Evolutionary conservation across 2,329 filamentous ascomycete genomes (phyloP), one percentile per base, ranked within the genome.

Genomic region (Clonostachys rosea): DNA sequence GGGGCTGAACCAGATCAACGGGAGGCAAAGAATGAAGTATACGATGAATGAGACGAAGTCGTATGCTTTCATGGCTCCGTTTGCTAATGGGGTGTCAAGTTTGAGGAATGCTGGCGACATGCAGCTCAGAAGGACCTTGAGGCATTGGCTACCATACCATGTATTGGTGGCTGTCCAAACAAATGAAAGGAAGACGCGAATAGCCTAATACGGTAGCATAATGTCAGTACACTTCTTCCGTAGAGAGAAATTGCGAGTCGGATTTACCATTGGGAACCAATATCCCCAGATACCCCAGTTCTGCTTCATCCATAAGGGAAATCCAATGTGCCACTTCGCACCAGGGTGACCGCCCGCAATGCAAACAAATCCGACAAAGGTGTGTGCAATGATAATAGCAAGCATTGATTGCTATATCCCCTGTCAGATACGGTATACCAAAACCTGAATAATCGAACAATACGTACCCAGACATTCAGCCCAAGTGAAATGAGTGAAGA

Each of bases 261-360:
- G 4, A n/a, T 40, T 17, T 36, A 56, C 50, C 50, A 60, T 56
- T 1, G 58, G 56, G 16, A 61, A 56, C 3, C 59, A 42, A 24
- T 54, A 56, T 34, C 58, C 58, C 47, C 50, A 51, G 16, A 59
- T 55, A 6, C 58, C 58, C 58, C 58, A 60, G 18, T 52, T 56
- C 10, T 56, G 45, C 40, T 58, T 57, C 42, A 58, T 56, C 42
- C 56, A 52, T 18, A 59, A 50, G 14, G 55, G 56, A 46, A 60
- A 60, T 5, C 58, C 58, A 8, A 60, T 53, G 35, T 60, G 58
- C 58, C 58, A 60, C 33, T 55, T 59, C 1, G 58, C 58, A 6
- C 58, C 58, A 3, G 56, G 56, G 3, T 52, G 55, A 9, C 58
- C 58, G n/a, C 54, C 56, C 24, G 53, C 48, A 11, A 60, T 49